Evolutionary conservation across 345 rosid genomes (phyloP), one percentile per base, ranked within the genome.

Genomic region (Salix udensis): DNA sequence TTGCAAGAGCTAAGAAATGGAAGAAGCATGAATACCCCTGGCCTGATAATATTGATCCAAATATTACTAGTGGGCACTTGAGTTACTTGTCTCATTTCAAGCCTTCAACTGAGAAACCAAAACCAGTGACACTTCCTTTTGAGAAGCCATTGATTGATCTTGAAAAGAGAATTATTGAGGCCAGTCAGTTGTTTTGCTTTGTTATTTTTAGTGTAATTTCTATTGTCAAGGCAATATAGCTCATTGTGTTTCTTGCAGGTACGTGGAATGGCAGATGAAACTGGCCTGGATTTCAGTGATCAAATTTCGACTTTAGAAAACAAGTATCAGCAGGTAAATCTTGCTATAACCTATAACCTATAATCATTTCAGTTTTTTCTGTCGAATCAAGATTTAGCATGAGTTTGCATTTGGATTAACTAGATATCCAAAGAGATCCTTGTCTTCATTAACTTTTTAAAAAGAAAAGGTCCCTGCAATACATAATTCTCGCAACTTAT

Each of bases 21-120:
- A 93, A 89, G 93, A 95, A 93, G 88, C 88, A 90, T 19, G 97
- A 93, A 55, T 88, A 90, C 76, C 97, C 98, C 0, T 95, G 98
- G 98, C 97, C 98, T 0, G 87, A 86, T 0, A 88, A 93, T 88
- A 91, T 96, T 30, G 98, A 95, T 86, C 96, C 94, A 0, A 95
- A 90, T 78, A 96, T 93, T 39, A 88, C 92, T 79, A 97, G 99
- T 28, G 98, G 97, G 69, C 77, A 90, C 76, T 91, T 91, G 65
- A 83, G 84, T 78, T 90, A 96, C 77, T 90, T 96, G 44, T 90
- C 99, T 0, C 80, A 71, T 76, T 96, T 96, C 81, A 93, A 96
- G 86, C 99, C 98, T 7, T 67, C 86, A 65, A 91, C 86, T 74
- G 87, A 87, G 80, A 82, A 80, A 81, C 96, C 82, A 11, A 93